phyloP scores from a whole-genome alignment of 768 basidiomycete genomes.

The Mycena sanguinolenta region DNA sequence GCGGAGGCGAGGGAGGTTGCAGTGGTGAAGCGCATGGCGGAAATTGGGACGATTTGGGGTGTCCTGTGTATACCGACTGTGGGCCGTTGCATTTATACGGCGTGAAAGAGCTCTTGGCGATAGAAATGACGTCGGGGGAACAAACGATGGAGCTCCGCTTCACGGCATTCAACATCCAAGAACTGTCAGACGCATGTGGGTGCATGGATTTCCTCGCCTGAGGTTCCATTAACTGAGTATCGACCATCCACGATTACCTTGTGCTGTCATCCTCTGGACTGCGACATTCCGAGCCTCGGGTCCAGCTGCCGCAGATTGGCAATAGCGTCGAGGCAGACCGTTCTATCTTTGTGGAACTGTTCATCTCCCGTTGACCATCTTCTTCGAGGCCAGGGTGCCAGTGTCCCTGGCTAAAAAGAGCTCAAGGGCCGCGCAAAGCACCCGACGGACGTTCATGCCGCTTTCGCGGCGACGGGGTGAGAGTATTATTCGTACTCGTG shows the following conservation, averaged over 20 bases:
- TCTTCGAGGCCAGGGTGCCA: too few species aligned
- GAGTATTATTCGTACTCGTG: too few species aligned
- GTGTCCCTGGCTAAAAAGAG: not conserved
- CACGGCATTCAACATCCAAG: constrained; percentile 3
- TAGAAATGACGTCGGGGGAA: not conserved
- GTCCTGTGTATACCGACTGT: constrained; percentile 3
- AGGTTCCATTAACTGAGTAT: too few species aligned
- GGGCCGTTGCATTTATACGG: constrained; percentile 1
- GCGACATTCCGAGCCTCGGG: too few species aligned
- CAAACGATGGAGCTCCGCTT: not conserved
- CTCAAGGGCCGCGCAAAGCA: not conserved
- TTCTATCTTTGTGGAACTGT: too few species aligned
- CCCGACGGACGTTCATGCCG: not conserved
- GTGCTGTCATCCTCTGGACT: too few species aligned
- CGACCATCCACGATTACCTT: too few species aligned
- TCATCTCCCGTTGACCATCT: too few species aligned
- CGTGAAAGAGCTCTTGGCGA: not conserved
- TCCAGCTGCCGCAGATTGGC: too few species aligned
- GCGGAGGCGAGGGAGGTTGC: not conserved
- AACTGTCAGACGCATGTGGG: not conserved
- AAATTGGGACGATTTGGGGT: constrained; percentile 1
- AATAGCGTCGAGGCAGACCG: too few species aligned
- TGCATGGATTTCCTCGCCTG: too few species aligned
- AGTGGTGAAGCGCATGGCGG: constrained; percentile 10
- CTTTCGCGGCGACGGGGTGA: too few species aligned